Evolutionary conservation across 2,329 filamentous ascomycete species (phyloP).

Genomic region (Diplodia mutila): DNA sequence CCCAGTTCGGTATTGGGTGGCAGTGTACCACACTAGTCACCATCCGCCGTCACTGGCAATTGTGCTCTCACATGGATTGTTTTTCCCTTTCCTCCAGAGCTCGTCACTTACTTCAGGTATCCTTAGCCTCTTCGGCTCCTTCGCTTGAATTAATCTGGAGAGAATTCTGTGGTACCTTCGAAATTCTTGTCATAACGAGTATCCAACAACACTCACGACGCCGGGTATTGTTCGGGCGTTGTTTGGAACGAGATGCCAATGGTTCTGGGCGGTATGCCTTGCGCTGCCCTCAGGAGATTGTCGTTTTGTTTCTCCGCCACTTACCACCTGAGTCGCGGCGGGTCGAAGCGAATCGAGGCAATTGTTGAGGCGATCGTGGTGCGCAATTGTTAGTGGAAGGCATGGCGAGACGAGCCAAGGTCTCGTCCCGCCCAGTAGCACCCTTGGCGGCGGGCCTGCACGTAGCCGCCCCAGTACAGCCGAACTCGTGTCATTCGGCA

Average conservation of each 20-base stretch:
- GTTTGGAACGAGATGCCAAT: slow-evolving; percentile 4
- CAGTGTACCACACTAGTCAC: background rate
- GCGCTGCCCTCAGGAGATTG: slow-evolving; percentile 15
- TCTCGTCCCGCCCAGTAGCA: slow-evolving; percentile 6
- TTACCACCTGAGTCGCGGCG: background rate
- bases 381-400: background rate
- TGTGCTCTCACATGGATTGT: background rate
- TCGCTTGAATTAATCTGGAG: background rate
- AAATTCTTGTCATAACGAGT: background rate
- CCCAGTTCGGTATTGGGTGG: background rate
- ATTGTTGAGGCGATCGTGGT: background rate
- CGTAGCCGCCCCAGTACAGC: background rate
- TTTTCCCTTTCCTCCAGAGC: background rate
- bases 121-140: background rate
- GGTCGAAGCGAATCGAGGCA: background rate
- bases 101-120: background rate
- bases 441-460: slow-evolving; percentile 19
- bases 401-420: slow-evolving; percentile 20
- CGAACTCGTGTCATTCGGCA: background rate
- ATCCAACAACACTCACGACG: background rate
- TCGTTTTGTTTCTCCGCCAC: slow-evolving; percentile 20
- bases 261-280: slow-evolving; percentile 17
- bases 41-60: background rate
- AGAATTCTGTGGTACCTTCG: background rate
- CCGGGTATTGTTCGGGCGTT: background rate